Conservation (phyloP, 352 stramenopile genomes). For the Phytopythium mirpurense region DNA sequence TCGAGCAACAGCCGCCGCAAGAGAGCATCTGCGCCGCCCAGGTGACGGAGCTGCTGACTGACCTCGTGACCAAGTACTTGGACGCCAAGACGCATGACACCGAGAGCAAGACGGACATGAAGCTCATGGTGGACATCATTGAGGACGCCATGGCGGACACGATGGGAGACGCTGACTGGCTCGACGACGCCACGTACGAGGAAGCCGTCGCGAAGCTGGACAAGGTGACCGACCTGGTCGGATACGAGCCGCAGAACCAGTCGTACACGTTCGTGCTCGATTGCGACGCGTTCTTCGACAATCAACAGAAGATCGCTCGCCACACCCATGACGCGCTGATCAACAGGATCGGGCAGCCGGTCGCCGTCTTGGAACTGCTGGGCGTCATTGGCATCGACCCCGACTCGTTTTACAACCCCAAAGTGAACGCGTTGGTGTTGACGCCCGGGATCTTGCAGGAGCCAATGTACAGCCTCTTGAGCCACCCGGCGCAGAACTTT, state of each 20-base stretch:
- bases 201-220: slow-evolving; percentile 81
- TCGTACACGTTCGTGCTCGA: slow-evolving; percentile 24
- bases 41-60: too few species aligned
- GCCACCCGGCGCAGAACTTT: slow-evolving; percentile 86
- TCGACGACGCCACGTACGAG: slow-evolving; percentile 73
- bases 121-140: slow-evolving; percentile 77
- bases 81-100: slow-evolving; percentile 70
- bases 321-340: slow-evolving; percentile 19
- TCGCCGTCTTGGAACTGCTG: too few species aligned
- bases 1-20: slow-evolving; percentile 25
- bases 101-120: slow-evolving; percentile 41
- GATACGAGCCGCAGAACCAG: slow-evolving; percentile 29
- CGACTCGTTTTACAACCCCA: too few species aligned
- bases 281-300: slow-evolving; percentile 38
- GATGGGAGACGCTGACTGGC: slow-evolving; percentile 86
- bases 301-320: slow-evolving; percentile 31
- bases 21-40: slow-evolving; percentile 18
- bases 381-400: too few species aligned
- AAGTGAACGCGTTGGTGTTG: slow-evolving; percentile 93
- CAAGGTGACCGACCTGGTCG: slow-evolving; percentile 27
- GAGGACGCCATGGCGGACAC: slow-evolving; percentile 68
- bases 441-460: slow-evolving; percentile 90
- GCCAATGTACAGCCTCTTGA: slow-evolving; percentile 85
- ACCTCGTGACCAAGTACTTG: slow-evolving; percentile 69
- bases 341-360: slow-evolving; percentile 27